A percentile compares a stretch with the other conserved stretches of the same genome.
These are phyloP conservation scores for Leccinum angustisporum DNA, from an alignment of 1,284 basidiomycete species.

Conservation along the genomic window DNA sequence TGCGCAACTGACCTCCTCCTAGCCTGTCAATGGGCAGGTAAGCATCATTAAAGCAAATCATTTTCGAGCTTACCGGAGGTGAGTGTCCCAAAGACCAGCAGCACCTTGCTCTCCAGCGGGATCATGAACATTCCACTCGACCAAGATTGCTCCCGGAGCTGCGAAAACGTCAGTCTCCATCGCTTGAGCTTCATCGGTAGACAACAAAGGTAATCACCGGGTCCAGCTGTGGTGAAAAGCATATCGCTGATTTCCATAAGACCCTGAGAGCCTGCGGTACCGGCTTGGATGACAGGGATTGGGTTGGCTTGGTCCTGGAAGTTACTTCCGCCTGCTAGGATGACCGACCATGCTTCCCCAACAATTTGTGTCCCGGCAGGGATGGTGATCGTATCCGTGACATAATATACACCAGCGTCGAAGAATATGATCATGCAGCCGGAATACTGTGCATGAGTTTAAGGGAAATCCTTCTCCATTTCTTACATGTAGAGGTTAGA, in stretches of 20 bases:
- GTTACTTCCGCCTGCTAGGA: neutral
- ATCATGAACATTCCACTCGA: constrained; percentile 1
- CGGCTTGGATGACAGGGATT: neutral
- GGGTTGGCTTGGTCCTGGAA: neutral
- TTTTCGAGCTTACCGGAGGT: neutral
- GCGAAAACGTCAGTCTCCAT: neutral
- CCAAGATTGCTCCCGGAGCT: neutral
- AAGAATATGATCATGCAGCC: constrained; percentile 58
- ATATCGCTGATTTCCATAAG: neutral
- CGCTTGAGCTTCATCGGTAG: neutral
- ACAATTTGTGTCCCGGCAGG: constrained; percentile 54
- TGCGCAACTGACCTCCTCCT: neutral
- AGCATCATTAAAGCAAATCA: neutral
- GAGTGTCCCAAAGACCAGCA: neutral
- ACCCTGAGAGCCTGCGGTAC: constrained; percentile 29
- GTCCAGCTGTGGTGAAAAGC: neutral
- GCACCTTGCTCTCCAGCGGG: neutral
- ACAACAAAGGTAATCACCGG: neutral
- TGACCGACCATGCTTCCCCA: constrained; percentile 53
- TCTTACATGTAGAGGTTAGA: too few species aligned
- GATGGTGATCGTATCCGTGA: constrained; percentile 51
- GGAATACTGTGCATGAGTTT: constrained; percentile 37
- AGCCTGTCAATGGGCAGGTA: neutral
- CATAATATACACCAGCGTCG: constrained; percentile 51
- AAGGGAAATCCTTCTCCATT: neutral